A percentile compares a stretch with the other conserved stretches of the same genome.
Evolutionary conservation across 2,329 filamentous ascomycete genomes (phyloP).

Genomic region (Myotisia sp.): DNA sequence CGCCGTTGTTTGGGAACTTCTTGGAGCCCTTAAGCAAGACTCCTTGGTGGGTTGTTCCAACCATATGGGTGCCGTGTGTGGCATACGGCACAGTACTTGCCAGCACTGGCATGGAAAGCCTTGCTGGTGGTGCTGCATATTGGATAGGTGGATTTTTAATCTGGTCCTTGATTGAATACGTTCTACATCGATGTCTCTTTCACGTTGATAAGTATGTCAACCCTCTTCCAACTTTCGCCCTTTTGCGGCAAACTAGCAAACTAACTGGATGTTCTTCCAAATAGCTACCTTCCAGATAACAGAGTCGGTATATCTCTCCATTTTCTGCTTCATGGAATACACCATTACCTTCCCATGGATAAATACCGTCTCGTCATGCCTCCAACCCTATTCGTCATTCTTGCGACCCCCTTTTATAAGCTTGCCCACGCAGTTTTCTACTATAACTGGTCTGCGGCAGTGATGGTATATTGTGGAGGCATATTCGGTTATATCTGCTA

Average conservation of each 20-base stretch:
- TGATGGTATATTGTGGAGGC: conserved; percentile 70
- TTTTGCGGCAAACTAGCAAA: conserved; percentile 13
- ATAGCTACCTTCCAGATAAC: conserved; percentile 78
- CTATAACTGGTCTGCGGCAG: conserved; percentile 71
- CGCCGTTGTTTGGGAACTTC: conserved; percentile 93
- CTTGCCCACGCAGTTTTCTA: conserved; percentile 69
- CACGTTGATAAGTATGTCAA: conserved; percentile 71
- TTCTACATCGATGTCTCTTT: conserved; percentile 79
- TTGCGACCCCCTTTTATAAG: conserved; percentile 85
- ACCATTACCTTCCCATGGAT: conserved; percentile 99
- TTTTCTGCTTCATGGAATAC: conserved; percentile 89
- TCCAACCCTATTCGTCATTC: conserved; percentile 66
- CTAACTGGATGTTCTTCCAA: too few species aligned
- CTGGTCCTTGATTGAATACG: conserved; percentile 86
- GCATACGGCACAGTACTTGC: conserved; percentile 57
- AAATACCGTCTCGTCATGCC: conserved; percentile 96
- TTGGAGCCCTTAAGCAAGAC: conserved; percentile 95
- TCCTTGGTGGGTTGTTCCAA: conserved; percentile 81
- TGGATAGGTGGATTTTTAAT: conserved; percentile 58
- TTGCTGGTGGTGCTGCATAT: conserved; percentile 41
- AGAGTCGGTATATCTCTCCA: conserved; percentile 72
- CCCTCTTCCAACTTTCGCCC: background rate
- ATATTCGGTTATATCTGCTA: conserved; percentile 95
- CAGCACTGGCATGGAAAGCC: conserved; percentile 43
- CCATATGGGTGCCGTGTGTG: conserved; percentile 70